Evolutionary conservation across 176 grass and related monocot genomes (phyloP).

Genomic region (Alopecurus myosuroides): DNA sequence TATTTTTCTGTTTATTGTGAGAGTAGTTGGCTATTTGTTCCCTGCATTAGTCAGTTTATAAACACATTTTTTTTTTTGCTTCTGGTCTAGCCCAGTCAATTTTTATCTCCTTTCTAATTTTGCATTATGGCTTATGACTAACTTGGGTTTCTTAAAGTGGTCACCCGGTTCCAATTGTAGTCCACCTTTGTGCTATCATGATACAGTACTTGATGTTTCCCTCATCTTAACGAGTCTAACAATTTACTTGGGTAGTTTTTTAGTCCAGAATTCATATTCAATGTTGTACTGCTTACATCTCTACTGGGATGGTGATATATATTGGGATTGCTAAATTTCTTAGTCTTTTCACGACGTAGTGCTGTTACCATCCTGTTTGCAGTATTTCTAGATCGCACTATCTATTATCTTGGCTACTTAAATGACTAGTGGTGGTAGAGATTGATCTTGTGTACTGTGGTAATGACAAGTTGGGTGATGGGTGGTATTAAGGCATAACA

Average conservation of each 20-base stretch:
- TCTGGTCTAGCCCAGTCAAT: neutral
- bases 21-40: neutral
- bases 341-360: neutral
- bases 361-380: neutral
- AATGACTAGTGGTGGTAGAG: neutral
- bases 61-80: neutral
- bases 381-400: neutral
- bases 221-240: neutral
- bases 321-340: neutral
- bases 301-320: neutral
- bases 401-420: neutral
- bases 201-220: neutral
- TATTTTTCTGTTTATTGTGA: neutral
- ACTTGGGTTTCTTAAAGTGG: neutral
- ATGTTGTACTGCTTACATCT: neutral
- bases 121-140: neutral
- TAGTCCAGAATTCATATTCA: neutral
- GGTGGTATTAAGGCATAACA: neutral
- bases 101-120: neutral
- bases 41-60: neutral
- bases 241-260: neutral
- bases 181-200: neutral
- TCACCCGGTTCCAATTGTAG: neutral
- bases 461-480: neutral
- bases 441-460: neutral